These are phyloP conservation scores for Deinandra increscens DNA, from an alignment of 129 eudicot genomes.

Conservation along the genomic window DNA sequence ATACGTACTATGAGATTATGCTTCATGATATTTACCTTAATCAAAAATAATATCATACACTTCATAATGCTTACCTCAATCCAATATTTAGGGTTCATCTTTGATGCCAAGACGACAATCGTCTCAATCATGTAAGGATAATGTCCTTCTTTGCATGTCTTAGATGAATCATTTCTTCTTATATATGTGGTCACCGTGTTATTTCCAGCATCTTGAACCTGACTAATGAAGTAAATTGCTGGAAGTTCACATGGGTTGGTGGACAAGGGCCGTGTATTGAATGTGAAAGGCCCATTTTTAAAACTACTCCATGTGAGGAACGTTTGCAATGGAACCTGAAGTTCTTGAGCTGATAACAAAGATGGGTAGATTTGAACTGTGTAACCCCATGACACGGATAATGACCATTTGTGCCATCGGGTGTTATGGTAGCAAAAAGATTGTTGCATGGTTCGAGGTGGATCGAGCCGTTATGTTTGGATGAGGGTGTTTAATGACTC, in stretches of 20 bases:
- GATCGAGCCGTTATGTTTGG: slow-evolving; percentile 48
- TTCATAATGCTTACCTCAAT: slow-evolving; percentile 53
- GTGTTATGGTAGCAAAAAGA: slow-evolving; percentile 59
- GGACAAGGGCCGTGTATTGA: slow-evolving; percentile 68
- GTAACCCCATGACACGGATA: slow-evolving; percentile 94
- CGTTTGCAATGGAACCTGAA: slow-evolving; percentile 66
- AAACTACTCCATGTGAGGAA: slow-evolving; percentile 82
- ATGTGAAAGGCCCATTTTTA: slow-evolving; percentile 73
- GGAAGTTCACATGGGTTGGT: slow-evolving; percentile 64
- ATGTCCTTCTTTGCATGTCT: slow-evolving; percentile 41
- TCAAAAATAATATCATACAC: too few relatives aligned
- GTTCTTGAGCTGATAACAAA: slow-evolving; percentile 45
- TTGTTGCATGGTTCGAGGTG: slow-evolving; percentile 60
- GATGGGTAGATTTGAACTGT: slow-evolving; percentile 68
- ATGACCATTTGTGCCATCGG: slow-evolving; percentile 68
- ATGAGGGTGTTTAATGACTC: slow-evolving; percentile 49
- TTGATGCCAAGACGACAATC: slow-evolving; percentile 50
- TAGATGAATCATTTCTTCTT: slow-evolving; percentile 27
- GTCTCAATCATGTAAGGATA: slow-evolving; percentile 47
- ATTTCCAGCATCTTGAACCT: slow-evolving; percentile 37
- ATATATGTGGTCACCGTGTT: slow-evolving; percentile 52
- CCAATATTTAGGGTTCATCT: slow-evolving; percentile 58
- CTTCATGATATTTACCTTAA: too few relatives aligned
- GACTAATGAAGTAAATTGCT: slow-evolving; percentile 43
- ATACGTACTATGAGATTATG: too few relatives aligned